Conservation (phyloP, 2,329 filamentous ascomycete species). For the Kalaharituber pfeilii region DNA sequence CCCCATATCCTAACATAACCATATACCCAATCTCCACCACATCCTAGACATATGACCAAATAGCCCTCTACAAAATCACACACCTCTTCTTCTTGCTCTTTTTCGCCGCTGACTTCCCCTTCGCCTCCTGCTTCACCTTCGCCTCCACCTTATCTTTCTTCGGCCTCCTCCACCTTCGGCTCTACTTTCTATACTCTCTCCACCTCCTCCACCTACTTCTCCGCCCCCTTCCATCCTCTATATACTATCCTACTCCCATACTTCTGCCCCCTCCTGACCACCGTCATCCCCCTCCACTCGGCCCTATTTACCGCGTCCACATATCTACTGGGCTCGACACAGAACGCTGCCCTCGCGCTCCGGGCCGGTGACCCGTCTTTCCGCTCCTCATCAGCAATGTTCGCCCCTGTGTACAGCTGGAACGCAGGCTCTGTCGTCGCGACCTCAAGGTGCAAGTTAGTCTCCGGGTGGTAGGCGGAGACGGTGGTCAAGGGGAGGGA, state of each 20-base stretch:
- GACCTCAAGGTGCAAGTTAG: slow-evolving; percentile 67
- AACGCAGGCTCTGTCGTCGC: slow-evolving; percentile 86
- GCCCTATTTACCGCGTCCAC: slow-evolving; percentile 74
- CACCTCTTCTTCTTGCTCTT: not conserved
- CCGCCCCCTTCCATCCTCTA: slow-evolving; percentile 68
- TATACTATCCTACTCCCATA: slow-evolving; percentile 74
- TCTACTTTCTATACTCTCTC: no score
- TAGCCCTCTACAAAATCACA: not conserved
- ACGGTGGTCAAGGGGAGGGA: slow-evolving; percentile 44
- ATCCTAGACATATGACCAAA: no score
- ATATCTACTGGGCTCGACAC: slow-evolving; percentile 79
- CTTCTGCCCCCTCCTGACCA: slow-evolving; percentile 67
- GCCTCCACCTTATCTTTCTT: not conserved
- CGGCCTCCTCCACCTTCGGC: not conserved
- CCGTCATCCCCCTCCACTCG: slow-evolving; percentile 59
- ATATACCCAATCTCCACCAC: no score
- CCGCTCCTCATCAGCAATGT: slow-evolving; percentile 53
- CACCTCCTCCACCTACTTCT: slow-evolving; percentile 26
- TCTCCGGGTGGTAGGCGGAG: slow-evolving; percentile 53
- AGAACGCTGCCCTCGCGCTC: slow-evolving; percentile 58
- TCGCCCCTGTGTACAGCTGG: slow-evolving; percentile 88
- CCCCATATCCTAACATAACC: no score
- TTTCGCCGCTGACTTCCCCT: not conserved
- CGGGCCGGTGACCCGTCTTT: slow-evolving; percentile 46
- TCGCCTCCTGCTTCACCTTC: not conserved